These are phyloP conservation scores for Cochlearia excelsa DNA, from an alignment of 345 rosid genomes.

Conservation along the genomic window DNA sequence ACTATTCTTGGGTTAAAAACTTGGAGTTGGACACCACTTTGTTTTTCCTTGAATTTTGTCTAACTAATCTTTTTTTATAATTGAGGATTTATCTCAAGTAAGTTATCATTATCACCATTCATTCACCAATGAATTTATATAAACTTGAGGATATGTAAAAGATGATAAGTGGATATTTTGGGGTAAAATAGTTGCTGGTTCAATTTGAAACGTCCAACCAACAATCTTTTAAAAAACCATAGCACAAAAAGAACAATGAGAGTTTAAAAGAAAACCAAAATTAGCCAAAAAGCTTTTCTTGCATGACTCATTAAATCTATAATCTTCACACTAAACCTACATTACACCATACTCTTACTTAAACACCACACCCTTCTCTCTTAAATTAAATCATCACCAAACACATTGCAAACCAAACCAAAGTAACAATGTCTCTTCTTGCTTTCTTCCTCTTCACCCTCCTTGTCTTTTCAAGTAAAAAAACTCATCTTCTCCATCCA, in stretches of 20 bases:
- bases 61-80: too few species aligned
- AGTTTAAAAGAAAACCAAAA: conserved; percentile 10
- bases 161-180: too few species aligned
- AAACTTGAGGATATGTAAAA: too few species aligned
- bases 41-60: too few species aligned
- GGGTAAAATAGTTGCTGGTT: too few species aligned
- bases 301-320: conserved; percentile 34
- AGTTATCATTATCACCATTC: too few species aligned
- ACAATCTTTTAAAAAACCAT: conserved; percentile 1
- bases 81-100: too few species aligned
- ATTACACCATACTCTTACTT: conserved; percentile 34
- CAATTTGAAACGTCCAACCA: too few species aligned
- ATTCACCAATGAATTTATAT: too few species aligned
- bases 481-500: conserved; percentile 14
- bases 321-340: conserved; percentile 22
- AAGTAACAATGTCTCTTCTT: conserved; percentile 30
- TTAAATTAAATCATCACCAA: conserved; percentile 12
- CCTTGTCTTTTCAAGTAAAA: conserved; percentile 30
- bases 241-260: conserved; percentile 30
- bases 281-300: conserved; percentile 25
- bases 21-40: too few species aligned
- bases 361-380: conserved; percentile 28
- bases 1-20: too few species aligned
- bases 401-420: conserved; percentile 34
- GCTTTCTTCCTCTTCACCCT: conserved; percentile 28